Evolutionary conservation across 176 grass and related monocot species (phyloP), one percentile per base, ranked within the genome.

Genomic region (Microstegium vimineum): DNA sequence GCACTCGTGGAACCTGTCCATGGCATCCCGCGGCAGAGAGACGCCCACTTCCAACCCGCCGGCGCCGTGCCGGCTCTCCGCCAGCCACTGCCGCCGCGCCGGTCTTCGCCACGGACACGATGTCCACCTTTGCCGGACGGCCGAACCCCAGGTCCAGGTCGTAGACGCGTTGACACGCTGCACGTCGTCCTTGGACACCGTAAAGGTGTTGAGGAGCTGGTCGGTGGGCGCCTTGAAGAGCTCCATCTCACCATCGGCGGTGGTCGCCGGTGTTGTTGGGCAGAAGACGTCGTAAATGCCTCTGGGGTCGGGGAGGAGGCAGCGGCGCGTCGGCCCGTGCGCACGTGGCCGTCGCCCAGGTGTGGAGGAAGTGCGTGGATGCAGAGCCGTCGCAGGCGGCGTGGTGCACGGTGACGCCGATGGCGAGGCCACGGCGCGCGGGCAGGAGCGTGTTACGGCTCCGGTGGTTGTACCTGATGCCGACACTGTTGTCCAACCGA

Each of bases 141-240:
- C 93, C 87, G 23, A 88, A 89, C 41, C 90, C 87, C 5, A 92
- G 83, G 75, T 94, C 89, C 12, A 91, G 0, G 1, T 82, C 89
- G 72, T 94, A 94, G 10, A 91, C 84, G n/a, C n/a, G 11, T 14
- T 43, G 41, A 43, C 41, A 3, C 41, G 11, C 41, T 43, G 41
- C 41, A 43, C 41, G 2, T 43, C 41, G 2, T 43, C 41, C 41
- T 43, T 43, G 41, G 41, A 43, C 41, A 43, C 41, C 41, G 41
- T 43, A 12, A 43, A 13, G 41, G 41, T 43, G 41, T 2, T 3
- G 12, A 43, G 41, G 11, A 43, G 41, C 41, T 43, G 41, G 41
- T 43, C 41, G 11, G 12, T 12, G 41, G 41, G 41, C 41, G 41
- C 41, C 11, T 43, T 43, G 41, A 14, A 43, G 10, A 13, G 12